A percentile compares a stretch with the other conserved stretches of the same genome.
Evolutionary conservation across 1,284 basidiomycete genomes (phyloP).

Genomic region (Leccinum subrobustum): DNA sequence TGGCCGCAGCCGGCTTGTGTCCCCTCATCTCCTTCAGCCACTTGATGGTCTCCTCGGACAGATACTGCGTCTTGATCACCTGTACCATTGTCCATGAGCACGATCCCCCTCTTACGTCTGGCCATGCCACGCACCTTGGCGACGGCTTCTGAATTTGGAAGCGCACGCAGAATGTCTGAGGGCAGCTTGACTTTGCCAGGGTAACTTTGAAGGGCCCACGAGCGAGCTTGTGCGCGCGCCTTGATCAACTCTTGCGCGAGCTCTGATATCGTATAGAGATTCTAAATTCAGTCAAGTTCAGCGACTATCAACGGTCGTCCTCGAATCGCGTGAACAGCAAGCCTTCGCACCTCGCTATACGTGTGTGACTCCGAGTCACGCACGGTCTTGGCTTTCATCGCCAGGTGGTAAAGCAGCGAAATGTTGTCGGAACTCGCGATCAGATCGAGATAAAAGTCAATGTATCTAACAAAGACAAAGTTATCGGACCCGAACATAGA

Average conservation of each 20-base stretch:
- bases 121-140: constrained; percentile 47
- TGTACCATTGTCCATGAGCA: constrained; percentile 27
- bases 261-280: constrained; percentile 88
- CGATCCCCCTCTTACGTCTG: not conserved
- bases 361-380: constrained; percentile 69
- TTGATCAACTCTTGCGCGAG: constrained; percentile 88
- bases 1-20: constrained; percentile 17
- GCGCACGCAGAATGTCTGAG: constrained; percentile 73
- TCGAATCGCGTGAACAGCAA: not conserved
- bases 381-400: constrained; percentile 83
- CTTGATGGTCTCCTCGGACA: constrained; percentile 56
- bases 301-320: not conserved
- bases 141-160: constrained; percentile 60
- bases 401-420: constrained; percentile 80
- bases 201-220: constrained; percentile 80
- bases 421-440: constrained; percentile 79
- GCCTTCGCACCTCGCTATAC: constrained; percentile 60
- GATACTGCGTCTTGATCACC: constrained; percentile 64
- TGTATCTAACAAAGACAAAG: constrained; percentile 55
- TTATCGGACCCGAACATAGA: not conserved
- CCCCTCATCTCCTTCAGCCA: constrained; percentile 49
- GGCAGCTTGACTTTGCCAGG: constrained; percentile 83
- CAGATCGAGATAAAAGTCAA: constrained; percentile 85
- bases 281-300: constrained; percentile 63
- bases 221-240: constrained; percentile 58